phyloP scores from a whole-genome alignment of 495 filamentous ascomycete genomes.

The Penicillium silybi region DNA sequence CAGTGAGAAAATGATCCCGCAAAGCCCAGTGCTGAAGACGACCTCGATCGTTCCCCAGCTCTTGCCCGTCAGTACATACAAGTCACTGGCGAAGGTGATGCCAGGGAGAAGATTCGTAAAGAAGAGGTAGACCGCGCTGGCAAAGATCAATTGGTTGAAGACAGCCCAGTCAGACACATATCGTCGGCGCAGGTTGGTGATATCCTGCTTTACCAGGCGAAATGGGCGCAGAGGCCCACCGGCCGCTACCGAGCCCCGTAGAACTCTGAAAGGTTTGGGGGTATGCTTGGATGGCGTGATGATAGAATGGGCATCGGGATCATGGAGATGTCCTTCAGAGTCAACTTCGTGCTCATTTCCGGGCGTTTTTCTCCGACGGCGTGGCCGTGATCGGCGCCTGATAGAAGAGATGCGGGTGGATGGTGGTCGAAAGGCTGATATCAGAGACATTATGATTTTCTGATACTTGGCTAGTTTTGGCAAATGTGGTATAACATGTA shows the following conservation, averaged over 20 bases:
- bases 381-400: slow-evolving; percentile 19
- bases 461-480: no score
- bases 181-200: slow-evolving; percentile 48
- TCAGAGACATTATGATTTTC: slow-evolving; percentile 29
- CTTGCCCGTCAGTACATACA: slow-evolving; percentile 62
- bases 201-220: slow-evolving; percentile 59
- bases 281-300: slow-evolving; percentile 44
- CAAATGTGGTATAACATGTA: no score
- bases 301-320: slow-evolving; percentile 35
- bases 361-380: slow-evolving; percentile 17
- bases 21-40: slow-evolving; percentile 67
- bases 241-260: slow-evolving; percentile 35
- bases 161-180: slow-evolving; percentile 64
- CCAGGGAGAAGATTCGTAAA: slow-evolving; percentile 72
- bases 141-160: slow-evolving; percentile 69
- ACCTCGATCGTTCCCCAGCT: slow-evolving; percentile 71
- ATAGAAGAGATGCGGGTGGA: slow-evolving; percentile 27
- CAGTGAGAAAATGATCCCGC: slow-evolving; percentile 63
- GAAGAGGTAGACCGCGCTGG: slow-evolving; percentile 69
- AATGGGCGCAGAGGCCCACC: slow-evolving; percentile 52
- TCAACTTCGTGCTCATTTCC: slow-evolving; percentile 4
- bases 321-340: slow-evolving; percentile 14
- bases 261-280: slow-evolving; percentile 26
- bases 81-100: slow-evolving; percentile 69
- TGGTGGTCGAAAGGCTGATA: slow-evolving; percentile 36